Percentiles rank a stretch among this genome's conserved stretches.
Conservation (phyloP, 225 moss, liverwort and hornwort species). For the Sphagnum contortum region DNA sequence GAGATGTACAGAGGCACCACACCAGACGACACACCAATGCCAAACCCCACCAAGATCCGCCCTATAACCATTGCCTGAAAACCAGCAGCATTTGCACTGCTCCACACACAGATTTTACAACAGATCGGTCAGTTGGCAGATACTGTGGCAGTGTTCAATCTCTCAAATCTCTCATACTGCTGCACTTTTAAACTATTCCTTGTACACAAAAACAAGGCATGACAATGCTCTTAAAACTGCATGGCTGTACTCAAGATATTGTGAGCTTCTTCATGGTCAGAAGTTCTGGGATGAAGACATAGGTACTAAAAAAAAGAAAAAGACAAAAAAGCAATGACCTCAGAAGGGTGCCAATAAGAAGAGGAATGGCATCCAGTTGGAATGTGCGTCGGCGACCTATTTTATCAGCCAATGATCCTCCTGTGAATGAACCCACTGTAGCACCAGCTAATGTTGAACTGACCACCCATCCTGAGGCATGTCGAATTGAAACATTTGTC, state of each 20-base stretch:
- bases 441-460: constrained; percentile 94
- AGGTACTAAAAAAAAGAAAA: background rate
- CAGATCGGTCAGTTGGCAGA: background rate
- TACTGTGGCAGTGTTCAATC: background rate
- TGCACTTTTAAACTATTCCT: background rate
- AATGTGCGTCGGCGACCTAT: constrained; percentile 83
- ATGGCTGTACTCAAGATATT: too few relatives aligned
- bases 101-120: constrained; percentile 3
- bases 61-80: constrained; percentile 77
- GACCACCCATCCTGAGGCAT: constrained; percentile 79
- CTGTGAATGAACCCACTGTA: constrained; percentile 87
- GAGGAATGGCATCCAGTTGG: constrained; percentile 78
- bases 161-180: too few relatives aligned
- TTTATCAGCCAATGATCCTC: constrained; percentile 79
- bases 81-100: constrained; percentile 63
- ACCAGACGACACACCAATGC: constrained; percentile 87
- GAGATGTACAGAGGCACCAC: constrained; percentile 91
- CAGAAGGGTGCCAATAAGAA: constrained; percentile 76
- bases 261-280: too few relatives aligned
- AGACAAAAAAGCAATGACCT: constrained; percentile 30
- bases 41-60: constrained; percentile 78
- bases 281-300: too few relatives aligned
- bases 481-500: background rate
- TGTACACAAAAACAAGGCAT: background rate
- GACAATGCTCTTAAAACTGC: too few relatives aligned